Conservation (phyloP, 192 early-diverging fungal genomes). For the Mortierella claussenii region DNA sequence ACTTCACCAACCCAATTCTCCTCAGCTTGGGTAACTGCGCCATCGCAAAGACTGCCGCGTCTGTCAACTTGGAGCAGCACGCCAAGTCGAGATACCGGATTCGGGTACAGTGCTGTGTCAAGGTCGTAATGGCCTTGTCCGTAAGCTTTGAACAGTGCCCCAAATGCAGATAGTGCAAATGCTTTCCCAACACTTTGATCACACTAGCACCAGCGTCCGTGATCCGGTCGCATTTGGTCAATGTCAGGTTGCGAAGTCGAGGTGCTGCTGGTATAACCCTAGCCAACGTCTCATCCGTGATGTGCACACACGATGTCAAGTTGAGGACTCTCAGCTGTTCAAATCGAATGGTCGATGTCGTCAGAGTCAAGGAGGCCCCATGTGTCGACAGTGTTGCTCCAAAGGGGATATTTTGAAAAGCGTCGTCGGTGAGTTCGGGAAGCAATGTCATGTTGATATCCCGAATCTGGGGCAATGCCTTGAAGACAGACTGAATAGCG, state of each 20-base stretch:
- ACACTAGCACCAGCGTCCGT: slow-evolving; percentile 60
- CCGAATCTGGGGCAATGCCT: slow-evolving; percentile 57
- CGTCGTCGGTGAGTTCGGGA: slow-evolving; percentile 45
- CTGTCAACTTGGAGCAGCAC: slow-evolving; percentile 63
- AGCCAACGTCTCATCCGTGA: slow-evolving; percentile 61
- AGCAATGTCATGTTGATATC: slow-evolving; percentile 60
- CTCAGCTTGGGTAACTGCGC: slow-evolving; percentile 63
- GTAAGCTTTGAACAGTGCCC: slow-evolving; percentile 67
- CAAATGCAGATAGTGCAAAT: slow-evolving; percentile 68
- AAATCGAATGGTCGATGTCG: slow-evolving; percentile 33
- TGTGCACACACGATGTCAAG: slow-evolving; percentile 54
- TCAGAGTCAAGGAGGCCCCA: neutral
- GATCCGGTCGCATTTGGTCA: slow-evolving; percentile 66
- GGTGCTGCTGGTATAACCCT: slow-evolving; percentile 61
- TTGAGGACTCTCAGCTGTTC: slow-evolving; percentile 67
- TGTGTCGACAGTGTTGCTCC: neutral
- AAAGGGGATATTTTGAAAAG: slow-evolving; percentile 44
- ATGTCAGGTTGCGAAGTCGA: slow-evolving; percentile 62
- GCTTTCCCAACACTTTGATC: slow-evolving; percentile 61
- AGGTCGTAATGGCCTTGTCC: slow-evolving; percentile 58
- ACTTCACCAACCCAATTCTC: slow-evolving; percentile 71
- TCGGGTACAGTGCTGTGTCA: slow-evolving; percentile 60
- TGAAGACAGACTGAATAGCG: slow-evolving; percentile 55
- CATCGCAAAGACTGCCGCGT: slow-evolving; percentile 61
- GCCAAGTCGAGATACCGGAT: slow-evolving; percentile 69